These are phyloP conservation scores for Alternaria conjuncta DNA, from an alignment of 2,329 filamentous ascomycete species.

Conservation along the genomic window DNA sequence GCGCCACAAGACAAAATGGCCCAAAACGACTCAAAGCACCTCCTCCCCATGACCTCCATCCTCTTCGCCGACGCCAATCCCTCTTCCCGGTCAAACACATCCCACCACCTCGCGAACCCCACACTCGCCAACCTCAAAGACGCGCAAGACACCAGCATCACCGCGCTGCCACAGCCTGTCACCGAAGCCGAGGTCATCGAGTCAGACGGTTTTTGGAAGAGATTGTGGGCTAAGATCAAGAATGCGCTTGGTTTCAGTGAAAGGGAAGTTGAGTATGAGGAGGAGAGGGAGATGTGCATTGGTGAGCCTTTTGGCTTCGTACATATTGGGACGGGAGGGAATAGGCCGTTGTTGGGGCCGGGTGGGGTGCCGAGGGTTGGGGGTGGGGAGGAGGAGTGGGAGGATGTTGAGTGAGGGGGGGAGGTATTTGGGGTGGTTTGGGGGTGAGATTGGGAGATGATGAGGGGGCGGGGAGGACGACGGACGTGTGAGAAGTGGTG, in stretches of 20 bases:
- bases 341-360: not conserved
- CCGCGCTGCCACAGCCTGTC: constrained; percentile 12
- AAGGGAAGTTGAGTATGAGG: too few relatives aligned
- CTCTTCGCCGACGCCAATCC: constrained; percentile 5
- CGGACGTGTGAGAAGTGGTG: not conserved
- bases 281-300: not conserved
- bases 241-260: not conserved
- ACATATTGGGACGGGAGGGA: not conserved
- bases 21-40: constrained; percentile 13
- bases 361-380: not conserved
- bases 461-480: not conserved
- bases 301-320: not conserved
- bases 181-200: not conserved
- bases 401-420: constrained; percentile 2
- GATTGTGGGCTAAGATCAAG: not conserved
- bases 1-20: not conserved
- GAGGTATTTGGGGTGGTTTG: not conserved
- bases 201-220: not conserved
- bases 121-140: constrained; percentile 14
- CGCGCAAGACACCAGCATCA: constrained; percentile 13
- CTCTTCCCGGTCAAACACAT: not conserved
- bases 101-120: not conserved
- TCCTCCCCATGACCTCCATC: constrained; percentile 14
- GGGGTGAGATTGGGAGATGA: not conserved
- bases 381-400: constrained; percentile 2